phyloP scores from a whole-genome alignment of 2,329 filamentous ascomycete species.

The Bipolaris zeicola region DNA sequence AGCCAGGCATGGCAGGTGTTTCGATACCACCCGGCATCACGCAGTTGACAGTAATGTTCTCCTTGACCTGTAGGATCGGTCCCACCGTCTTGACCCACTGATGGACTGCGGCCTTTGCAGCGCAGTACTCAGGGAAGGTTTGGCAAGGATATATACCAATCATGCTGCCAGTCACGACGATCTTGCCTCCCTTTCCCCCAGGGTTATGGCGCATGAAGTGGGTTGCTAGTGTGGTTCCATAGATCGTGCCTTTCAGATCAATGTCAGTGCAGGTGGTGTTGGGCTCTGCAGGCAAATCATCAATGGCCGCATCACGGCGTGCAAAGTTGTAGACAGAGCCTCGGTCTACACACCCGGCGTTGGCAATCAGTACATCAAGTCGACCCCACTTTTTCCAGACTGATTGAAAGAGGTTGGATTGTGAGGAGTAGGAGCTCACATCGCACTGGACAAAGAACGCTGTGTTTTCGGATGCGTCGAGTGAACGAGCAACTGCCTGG shows the following conservation, averaged over 20 bases:
- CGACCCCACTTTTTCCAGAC: constrained; percentile 54
- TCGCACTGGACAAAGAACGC: constrained; percentile 55
- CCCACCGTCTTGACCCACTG: constrained; percentile 36
- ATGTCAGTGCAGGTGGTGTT: constrained; percentile 55
- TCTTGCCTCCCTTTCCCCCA: constrained; percentile 49
- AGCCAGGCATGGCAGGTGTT: constrained; percentile 51
- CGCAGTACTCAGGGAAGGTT: constrained; percentile 57
- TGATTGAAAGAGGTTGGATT: constrained; percentile 51
- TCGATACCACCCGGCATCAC: constrained; percentile 56
- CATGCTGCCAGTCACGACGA: constrained; percentile 54
- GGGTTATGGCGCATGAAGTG: constrained; percentile 61
- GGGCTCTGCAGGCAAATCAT: constrained; percentile 51
- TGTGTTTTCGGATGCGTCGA: constrained; percentile 31
- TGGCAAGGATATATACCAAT: constrained; percentile 53
- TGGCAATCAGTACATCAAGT: constrained; percentile 57
- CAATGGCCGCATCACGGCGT: constrained; percentile 29
- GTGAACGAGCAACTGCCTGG: constrained; percentile 23
- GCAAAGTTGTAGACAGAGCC: constrained; percentile 53
- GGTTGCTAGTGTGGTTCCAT: constrained; percentile 56
- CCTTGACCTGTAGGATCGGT: constrained; percentile 42
- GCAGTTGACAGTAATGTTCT: constrained; percentile 57
- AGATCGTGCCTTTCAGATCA: constrained; percentile 57
- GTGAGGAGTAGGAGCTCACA: constrained; percentile 55
- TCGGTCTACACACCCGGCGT: constrained; percentile 58
- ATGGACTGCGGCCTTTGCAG: constrained; percentile 56